Base-by-base conservation (phyloP, 768 basidiomycete species). In the Pisolithus albus region DNA sequence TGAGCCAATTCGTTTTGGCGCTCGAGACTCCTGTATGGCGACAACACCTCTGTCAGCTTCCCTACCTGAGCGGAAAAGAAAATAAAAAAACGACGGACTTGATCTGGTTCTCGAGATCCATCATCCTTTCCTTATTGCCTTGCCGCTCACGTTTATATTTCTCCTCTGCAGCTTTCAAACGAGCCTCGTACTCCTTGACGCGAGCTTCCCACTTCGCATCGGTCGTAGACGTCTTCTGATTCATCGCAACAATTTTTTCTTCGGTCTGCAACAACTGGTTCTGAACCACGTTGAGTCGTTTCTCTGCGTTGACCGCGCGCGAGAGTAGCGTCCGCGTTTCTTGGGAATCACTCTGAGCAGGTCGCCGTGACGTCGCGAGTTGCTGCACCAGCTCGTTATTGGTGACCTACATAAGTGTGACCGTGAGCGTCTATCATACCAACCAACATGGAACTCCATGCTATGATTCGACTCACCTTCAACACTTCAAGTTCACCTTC, bases 191-290 rank as follows among this genome's bases (percentile, higher is more conserved):
- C 68, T 98, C 94, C 67, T 84, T 86, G 42, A 98, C 89, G n/a
- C 94, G 76, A 0, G 86, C 90, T 61, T 94, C 93, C 92, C 94
- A 98, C 67, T 94, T 95, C 48, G 71, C 73, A 58, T 96, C 93
- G 0, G 88, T 86, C 0, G 72, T 73, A 0, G 75, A 72, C 36
- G 78, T 87, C 73, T 84, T 87, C 70, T 83, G 76, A 57, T 85
- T 86, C 69, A 88, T 77, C 38, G 72, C 66, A 1, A 85, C 81
- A 46, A 94, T 77, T 70, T 86, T 86, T 69, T 94, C 91, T 64
- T 98, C 95, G 3, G 88, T 82, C 21, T 82, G 77, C 1, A 83
- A 66, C 2, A 97, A 76, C 64, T 95, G 92, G 56, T 93, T 92
- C 61, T 86, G 86, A 5, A 86, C 81, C 46, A 87, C 86, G 47